Base-by-base conservation (phyloP, 495 filamentous ascomycete genomes). In the Hypomontagnella monticulosa region DNA sequence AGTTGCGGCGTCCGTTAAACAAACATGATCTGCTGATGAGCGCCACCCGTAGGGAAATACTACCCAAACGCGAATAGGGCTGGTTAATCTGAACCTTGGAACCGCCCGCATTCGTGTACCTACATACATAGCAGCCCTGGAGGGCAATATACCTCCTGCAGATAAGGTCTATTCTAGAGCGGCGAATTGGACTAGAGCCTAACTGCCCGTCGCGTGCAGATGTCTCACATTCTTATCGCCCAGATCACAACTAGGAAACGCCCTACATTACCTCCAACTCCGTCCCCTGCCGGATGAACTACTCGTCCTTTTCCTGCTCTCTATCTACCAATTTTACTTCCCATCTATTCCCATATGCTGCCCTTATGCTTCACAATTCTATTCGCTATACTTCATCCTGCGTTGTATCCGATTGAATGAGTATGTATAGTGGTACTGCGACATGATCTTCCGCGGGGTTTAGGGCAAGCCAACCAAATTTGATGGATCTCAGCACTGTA, bases 401-500 rank as follows among this genome's bases (percentile, higher is more conserved):
- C 12, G 3, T 11, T 27, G 11, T 23, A 33, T 15, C 23, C 19
- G 18, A 57, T 51, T 40, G n/a, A 42, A 42, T 47, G 27, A 20
- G n/a, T 42, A 46, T 53, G 50, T 51, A n/a, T 37, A 27, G 23
- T 38, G 20, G 19, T 52, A 30, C 14, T 37, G 11, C 37, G 18
- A 20, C 34, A 14, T 46, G 27, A 57, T 52, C 18, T 46, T 40
- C 33, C 40, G 57, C 34, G 47, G 52, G 57, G 40, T 47, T 52
- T 42, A 34, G 34, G 44, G 41, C 37, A 57, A 57, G 27, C 51
- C 44, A 61, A 53, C 48, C 52, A 40, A 53, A 32, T 48, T 36
- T 30, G 30, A 78, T 73, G 71, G 73, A 74, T 50, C 69, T 69
- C 40, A 62, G 62, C 43, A 72, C 72, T n/a, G 73, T 77, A 9